These are phyloP conservation scores for Umbellularia californica DNA, from an alignment of 164 flowering plant genomes.

Conservation along the genomic window DNA sequence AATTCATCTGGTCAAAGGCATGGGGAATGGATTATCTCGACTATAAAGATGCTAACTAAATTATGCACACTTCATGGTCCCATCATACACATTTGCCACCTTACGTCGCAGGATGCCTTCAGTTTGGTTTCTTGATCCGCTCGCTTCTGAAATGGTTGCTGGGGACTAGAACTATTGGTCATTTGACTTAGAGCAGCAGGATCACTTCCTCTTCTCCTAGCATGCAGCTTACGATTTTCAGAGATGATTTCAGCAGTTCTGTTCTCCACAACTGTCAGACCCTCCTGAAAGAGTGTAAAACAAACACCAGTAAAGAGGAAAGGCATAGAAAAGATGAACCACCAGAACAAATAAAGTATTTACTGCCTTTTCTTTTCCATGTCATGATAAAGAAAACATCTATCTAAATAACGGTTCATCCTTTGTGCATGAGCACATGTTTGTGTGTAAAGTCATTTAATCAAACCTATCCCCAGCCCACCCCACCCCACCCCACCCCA, in stretches of 20 bases:
- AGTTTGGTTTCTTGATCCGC: conserved; percentile 75
- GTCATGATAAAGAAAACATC: no score
- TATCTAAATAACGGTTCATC: no score
- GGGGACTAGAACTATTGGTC: conserved; percentile 21
- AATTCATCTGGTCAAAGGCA: not conserved
- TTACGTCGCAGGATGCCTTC: conserved; percentile 99
- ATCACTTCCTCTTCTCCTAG: conserved; percentile 49
- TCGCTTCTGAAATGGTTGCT: conserved; percentile 34
- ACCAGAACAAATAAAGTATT: no score
- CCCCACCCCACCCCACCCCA: no score
- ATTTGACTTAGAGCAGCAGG: conserved; percentile 28
- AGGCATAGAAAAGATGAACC: not conserved
- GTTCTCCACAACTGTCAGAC: conserved; percentile 63
- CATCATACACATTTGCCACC: conserved; percentile 60
- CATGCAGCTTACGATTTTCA: conserved; percentile 76
- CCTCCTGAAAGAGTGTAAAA: conserved; percentile 50
- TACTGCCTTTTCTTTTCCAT: no score
- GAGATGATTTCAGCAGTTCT: conserved; percentile 78
- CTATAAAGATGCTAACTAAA: not conserved
- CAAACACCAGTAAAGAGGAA: not conserved
- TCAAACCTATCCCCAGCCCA: no score
- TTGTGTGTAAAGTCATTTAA: no score
- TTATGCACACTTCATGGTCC: not conserved
- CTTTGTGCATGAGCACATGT: no score
- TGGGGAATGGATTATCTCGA: not conserved